Conservation (phyloP, 2,329 filamentous ascomycete species). For the Talaromyces atroroseus region DNA sequence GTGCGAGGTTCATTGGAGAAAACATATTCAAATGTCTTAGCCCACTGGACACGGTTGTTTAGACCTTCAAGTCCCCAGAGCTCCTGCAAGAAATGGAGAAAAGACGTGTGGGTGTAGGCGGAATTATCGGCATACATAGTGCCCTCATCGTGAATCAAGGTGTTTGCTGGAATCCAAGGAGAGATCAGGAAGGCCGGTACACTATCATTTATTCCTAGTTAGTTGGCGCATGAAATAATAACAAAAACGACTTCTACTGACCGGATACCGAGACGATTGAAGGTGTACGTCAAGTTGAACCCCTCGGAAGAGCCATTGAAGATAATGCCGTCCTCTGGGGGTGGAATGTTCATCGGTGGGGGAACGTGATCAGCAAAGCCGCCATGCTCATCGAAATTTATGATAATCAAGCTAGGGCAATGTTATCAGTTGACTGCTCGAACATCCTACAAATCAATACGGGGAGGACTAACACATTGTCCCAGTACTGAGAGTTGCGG, state of each 20-base stretch:
- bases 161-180: slow-evolving; percentile 28
- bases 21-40: slow-evolving; percentile 37
- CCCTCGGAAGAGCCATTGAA: slow-evolving; percentile 27
- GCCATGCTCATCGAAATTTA: slow-evolving; percentile 40
- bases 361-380: slow-evolving; percentile 39
- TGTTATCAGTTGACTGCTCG: background rate
- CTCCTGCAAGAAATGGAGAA: slow-evolving; percentile 38
- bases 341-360: slow-evolving; percentile 33
- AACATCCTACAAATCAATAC: background rate
- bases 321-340: slow-evolving; percentile 28
- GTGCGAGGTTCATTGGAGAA: slow-evolving; percentile 21
- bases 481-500: slow-evolving; percentile 37
- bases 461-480: slow-evolving; percentile 21
- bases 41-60: slow-evolving; percentile 40
- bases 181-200: slow-evolving; percentile 36
- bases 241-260: slow-evolving; percentile 10
- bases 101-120: slow-evolving; percentile 36
- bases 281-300: slow-evolving; percentile 33
- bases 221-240: background rate
- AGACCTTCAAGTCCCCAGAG: slow-evolving; percentile 36
- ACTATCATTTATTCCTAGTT: slow-evolving; percentile 10
- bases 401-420: slow-evolving; percentile 28
- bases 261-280: slow-evolving; percentile 36
- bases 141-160: slow-evolving; percentile 34
- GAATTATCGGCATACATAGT: slow-evolving; percentile 33